Evolutionary conservation across 441 rosid genomes (phyloP).

Genomic region (Flueggea neowawraea): DNA sequence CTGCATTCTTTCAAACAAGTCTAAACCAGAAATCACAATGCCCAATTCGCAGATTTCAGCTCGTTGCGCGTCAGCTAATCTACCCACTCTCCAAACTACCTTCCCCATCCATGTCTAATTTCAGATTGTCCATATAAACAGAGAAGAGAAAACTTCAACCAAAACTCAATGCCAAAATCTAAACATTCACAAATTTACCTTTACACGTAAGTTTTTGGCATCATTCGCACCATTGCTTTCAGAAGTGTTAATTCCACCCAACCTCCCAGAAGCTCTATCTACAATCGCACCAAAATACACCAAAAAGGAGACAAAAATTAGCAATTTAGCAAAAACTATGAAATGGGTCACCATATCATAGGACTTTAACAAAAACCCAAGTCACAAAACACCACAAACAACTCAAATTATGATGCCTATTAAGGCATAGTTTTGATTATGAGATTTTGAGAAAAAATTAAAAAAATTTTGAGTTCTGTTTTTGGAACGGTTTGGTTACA

Average conservation of each 20-base stretch:
- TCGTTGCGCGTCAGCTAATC: neutral
- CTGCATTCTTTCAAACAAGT: neutral
- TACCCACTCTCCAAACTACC: neutral
- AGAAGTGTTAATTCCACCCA: conserved; percentile 47
- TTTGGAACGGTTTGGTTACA: no score
- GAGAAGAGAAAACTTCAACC: neutral
- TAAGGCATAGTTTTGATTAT: no score
- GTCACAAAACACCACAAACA: neutral
- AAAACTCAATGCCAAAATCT: neutral
- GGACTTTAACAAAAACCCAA: conserved; percentile 7
- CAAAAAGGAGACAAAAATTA: conserved; percentile 6
- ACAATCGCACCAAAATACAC: conserved; percentile 14
- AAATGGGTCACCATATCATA: conserved; percentile 12
- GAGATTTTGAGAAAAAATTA: no score
- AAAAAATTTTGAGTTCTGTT: no score
- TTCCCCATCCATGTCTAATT: neutral
- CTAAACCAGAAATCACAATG: neutral
- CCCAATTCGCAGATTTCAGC: neutral
- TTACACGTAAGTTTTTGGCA: conserved; percentile 83
- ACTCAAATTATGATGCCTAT: no score
- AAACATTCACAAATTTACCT: conserved; percentile 38
- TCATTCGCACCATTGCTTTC: conserved; percentile 54
- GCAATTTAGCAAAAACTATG: conserved; percentile 12
- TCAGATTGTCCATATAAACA: neutral
- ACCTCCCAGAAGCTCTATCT: conserved; percentile 67